Base-by-base conservation (phyloP, 768 basidiomycete genomes). In the Goffeauzyma gilvescens region DNA sequence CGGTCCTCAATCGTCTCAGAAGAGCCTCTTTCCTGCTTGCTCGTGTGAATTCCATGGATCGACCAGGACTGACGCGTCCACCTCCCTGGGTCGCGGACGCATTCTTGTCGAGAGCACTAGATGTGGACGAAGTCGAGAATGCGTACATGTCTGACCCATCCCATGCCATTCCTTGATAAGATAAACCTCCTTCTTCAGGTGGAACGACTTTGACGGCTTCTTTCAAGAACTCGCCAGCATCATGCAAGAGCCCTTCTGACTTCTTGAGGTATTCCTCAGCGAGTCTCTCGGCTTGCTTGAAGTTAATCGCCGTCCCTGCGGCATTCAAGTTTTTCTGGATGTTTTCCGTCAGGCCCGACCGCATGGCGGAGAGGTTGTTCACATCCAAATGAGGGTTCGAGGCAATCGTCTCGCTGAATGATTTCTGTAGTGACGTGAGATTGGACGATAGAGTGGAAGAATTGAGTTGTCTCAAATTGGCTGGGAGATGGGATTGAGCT, bases 151-250 rank as follows among this genome's bases (percentile, higher is more conserved):
- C 84, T 24, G 76, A 66, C 1, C 84, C 86, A 59, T 89, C 86
- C 84, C 84, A 89, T n/a, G 37, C 23, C 23, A 24, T 24, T n/a
- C n/a, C n/a, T 13, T 21, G 23, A 25, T 38, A 38, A 7, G 42
- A 28, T 1, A 43, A 24, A 3, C 71, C 73, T 0, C 57, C 65
- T 32, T 71, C 71, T 27, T 80, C 77, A 1, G 87, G 87, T 0
- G 87, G 89, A 12, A 95, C 69, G 38, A 93, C 79, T 61, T 87
- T 89, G 54, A 95, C 84, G 9, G 83, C 85, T 38, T 95, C 87
- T 40, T 75, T 78, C 53, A 82, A 52, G 62, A 72, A 74, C 31
- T 67, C 67, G 18, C 71, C 71, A 2, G 75, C 80, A 17, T 65
- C 65, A 38, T 55, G 48, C 10, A 59, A 48, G 32, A 60, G 54